These are phyloP conservation scores for Xerocomellus amylosporus DNA, from an alignment of 768 basidiomycete genomes.

Conservation along the genomic window DNA sequence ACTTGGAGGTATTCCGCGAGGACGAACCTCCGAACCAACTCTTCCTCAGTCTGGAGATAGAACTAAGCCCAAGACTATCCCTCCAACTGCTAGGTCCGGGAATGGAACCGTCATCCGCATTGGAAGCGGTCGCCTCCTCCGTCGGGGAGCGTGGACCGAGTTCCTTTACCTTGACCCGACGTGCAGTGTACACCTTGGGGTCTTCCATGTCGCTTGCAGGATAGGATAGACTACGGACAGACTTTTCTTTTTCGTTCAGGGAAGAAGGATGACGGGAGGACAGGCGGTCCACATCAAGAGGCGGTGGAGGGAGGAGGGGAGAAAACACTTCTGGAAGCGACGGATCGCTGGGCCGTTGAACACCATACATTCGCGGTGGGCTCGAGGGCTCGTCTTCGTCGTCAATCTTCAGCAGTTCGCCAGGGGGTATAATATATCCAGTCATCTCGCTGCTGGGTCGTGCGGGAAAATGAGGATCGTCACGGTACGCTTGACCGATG, in stretches of 20 bases:
- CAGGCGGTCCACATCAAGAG: constrained; percentile 33
- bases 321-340: constrained; percentile 29
- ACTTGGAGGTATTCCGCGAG: constrained; percentile 31
- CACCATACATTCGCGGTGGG: constrained; percentile 30
- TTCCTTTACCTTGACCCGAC: constrained; percentile 40
- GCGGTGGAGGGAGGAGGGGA: constrained; percentile 40
- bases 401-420: constrained; percentile 34
- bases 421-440: constrained; percentile 38
- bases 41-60: constrained; percentile 47
- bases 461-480: constrained; percentile 22
- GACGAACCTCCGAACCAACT: constrained; percentile 55
- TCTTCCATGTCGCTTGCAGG: constrained; percentile 34
- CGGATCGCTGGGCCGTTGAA: constrained; percentile 21
- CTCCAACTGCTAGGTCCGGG: constrained; percentile 35
- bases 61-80: constrained; percentile 44
- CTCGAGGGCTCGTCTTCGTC: constrained; percentile 31
- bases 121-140: constrained; percentile 17
- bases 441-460: constrained; percentile 32
- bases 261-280: constrained; percentile 25
- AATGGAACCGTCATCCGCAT: constrained; percentile 16
- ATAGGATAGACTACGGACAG: constrained; percentile 32
- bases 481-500: constrained; percentile 33
- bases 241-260: constrained; percentile 34
- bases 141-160: constrained; percentile 26
- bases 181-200: constrained; percentile 34